phyloP scores from a whole-genome alignment of 2,329 filamentous ascomycete species.

The Talaromyces sp. region DNA sequence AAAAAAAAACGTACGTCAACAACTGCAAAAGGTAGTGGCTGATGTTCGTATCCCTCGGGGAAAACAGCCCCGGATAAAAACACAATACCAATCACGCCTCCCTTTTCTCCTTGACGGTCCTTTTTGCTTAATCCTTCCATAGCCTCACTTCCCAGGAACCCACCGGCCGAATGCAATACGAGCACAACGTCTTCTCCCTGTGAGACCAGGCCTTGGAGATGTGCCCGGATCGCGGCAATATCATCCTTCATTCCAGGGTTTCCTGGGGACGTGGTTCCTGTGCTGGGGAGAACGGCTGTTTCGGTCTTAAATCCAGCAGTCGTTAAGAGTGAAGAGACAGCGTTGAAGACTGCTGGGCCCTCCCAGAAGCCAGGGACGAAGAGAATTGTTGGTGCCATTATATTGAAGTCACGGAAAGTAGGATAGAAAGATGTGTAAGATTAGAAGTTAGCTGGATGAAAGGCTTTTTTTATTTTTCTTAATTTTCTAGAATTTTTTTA shows the following conservation, averaged over 20 bases:
- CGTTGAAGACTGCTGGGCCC: not conserved
- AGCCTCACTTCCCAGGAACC: slow-evolving; percentile 74
- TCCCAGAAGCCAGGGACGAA: slow-evolving; percentile 4
- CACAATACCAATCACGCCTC: slow-evolving; percentile 4
- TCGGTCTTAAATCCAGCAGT: not conserved
- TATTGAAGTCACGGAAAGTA: not conserved
- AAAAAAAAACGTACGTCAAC: not conserved
- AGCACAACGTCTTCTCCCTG: not conserved
- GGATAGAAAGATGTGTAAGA: not conserved
- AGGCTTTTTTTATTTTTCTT: not conserved
- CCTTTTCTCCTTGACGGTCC: not conserved
- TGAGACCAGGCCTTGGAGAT: not conserved
- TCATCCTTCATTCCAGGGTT: slow-evolving; percentile 4
- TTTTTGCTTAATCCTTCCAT: slow-evolving; percentile 73
- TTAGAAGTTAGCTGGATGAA: not conserved
- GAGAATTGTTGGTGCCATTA: slow-evolving; percentile 5
- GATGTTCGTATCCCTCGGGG: not conserved
- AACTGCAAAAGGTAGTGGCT: not conserved
- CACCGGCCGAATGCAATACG: slow-evolving; percentile 41
- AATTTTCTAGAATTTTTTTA: not conserved
- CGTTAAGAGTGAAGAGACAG: not conserved
- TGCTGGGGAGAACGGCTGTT: not conserved
- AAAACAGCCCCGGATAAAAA: not conserved
- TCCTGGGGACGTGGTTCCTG: slow-evolving; percentile 1
- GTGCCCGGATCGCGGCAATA: not conserved